phyloP scores from a whole-genome alignment of 495 filamentous ascomycete genomes.

The Usnea hakonensis region DNA sequence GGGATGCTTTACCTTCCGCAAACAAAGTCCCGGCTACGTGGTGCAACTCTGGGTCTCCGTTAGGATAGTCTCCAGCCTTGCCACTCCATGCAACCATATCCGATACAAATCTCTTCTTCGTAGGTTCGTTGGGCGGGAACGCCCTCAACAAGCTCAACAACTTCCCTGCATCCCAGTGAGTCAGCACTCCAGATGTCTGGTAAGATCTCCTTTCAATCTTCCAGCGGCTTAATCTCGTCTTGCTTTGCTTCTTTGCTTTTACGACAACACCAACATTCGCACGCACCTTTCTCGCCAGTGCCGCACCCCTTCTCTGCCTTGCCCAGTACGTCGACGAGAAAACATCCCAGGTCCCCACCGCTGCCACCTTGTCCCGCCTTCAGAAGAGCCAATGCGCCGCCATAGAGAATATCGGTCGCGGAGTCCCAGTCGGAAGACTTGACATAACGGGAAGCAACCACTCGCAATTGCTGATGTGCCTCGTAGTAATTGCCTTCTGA shows the following conservation, averaged over 20 bases:
- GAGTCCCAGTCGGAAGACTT: constrained; percentile 75
- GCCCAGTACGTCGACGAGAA: constrained; percentile 80
- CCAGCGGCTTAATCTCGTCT: neutral
- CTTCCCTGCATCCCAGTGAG: constrained; percentile 13
- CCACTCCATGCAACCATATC: constrained; percentile 87
- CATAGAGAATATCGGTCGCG: constrained; percentile 78
- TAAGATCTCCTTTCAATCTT: neutral
- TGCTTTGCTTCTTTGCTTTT: neutral
- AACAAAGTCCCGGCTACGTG: constrained; percentile 84
- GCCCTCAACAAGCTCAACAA: constrained; percentile 52
- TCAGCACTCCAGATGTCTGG: neutral
- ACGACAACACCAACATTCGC: constrained; percentile 13
- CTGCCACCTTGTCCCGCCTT: constrained; percentile 85
- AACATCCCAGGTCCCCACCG: constrained; percentile 80
- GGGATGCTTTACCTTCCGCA: constrained; percentile 54
- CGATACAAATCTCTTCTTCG: constrained; percentile 79
- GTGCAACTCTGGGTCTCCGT: constrained; percentile 91
- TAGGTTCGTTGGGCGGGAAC: constrained; percentile 78
- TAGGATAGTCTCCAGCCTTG: constrained; percentile 75
- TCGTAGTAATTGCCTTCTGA: constrained; percentile 91
- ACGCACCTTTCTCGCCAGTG: constrained; percentile 51
- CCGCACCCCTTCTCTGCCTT: constrained; percentile 71
- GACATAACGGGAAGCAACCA: constrained; percentile 85
- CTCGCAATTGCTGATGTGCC: constrained; percentile 93
- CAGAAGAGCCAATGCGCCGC: constrained; percentile 74